These are phyloP conservation scores for Bretschneidera sinensis DNA, from an alignment of 345 rosid species.

Conservation along the genomic window DNA sequence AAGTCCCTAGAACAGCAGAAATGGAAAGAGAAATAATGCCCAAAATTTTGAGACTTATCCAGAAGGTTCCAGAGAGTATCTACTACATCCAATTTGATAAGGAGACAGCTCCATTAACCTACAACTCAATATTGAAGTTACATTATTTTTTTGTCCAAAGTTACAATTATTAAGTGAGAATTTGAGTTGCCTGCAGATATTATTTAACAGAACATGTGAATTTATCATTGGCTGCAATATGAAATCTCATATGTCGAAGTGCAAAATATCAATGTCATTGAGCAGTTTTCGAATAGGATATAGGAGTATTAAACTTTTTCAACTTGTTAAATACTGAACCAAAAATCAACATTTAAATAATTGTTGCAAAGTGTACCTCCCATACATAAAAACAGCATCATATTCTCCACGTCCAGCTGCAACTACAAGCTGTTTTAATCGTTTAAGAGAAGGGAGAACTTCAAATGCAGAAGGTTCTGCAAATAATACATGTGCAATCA, in stretches of 20 bases:
- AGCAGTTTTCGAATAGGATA: neutral
- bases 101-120: no score
- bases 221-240: no score
- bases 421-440: slow-evolving; percentile 66
- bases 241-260: no score
- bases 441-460: slow-evolving; percentile 84
- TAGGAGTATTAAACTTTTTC: neutral
- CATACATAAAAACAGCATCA: slow-evolving; percentile 93
- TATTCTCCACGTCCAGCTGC: slow-evolving; percentile 87
- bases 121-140: no score
- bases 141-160: no score
- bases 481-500: slow-evolving; percentile 15
- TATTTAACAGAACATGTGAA: no score
- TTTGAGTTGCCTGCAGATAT: no score
- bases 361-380: slow-evolving; percentile 50
- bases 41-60: neutral
- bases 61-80: neutral
- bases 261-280: neutral
- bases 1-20: neutral
- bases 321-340: neutral
- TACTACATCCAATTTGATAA: no score
- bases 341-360: slow-evolving; percentile 6
- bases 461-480: slow-evolving; percentile 92
- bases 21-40: no score
- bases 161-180: no score